phyloP scores from a whole-genome alignment of 306 rosid genomes.

The Phaseolus lunatus region DNA sequence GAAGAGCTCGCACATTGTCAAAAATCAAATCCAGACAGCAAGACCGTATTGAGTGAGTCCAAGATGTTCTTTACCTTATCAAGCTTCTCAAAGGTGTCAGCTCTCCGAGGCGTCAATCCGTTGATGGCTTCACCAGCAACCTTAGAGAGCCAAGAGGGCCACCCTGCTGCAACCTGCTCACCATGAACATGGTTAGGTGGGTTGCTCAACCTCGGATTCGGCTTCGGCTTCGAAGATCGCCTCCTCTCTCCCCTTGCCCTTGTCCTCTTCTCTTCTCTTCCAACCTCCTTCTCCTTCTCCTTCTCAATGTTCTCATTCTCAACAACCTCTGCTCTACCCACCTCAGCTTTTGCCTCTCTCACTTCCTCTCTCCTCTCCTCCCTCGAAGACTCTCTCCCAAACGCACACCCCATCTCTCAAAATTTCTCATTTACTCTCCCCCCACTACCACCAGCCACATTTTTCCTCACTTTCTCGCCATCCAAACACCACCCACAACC shows the following conservation, averaged over 20 bases:
- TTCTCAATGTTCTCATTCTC: slow-evolving; percentile 58
- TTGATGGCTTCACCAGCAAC: slow-evolving; percentile 98
- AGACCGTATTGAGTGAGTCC: not conserved
- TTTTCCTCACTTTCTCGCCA: slow-evolving; percentile 51
- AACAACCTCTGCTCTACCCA: slow-evolving; percentile 51
- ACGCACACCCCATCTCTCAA: slow-evolving; percentile 87
- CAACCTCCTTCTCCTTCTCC: slow-evolving; percentile 43
- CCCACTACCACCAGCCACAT: slow-evolving; percentile 50
- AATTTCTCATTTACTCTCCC: slow-evolving; percentile 59
- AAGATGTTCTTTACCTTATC: slow-evolving; percentile 63
- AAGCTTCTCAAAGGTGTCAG: slow-evolving; percentile 92
- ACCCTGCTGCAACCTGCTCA: slow-evolving; percentile 99
- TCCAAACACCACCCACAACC: slow-evolving; percentile 36
- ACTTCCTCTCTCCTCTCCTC: slow-evolving; percentile 55
- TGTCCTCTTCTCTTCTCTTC: slow-evolving; percentile 60
- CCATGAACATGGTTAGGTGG: slow-evolving; percentile 86
- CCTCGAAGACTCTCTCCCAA: slow-evolving; percentile 64
- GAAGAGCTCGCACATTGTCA: slow-evolving; percentile 26
- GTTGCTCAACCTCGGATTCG: slow-evolving; percentile 91
- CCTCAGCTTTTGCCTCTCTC: slow-evolving; percentile 52
- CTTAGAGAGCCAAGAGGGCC: slow-evolving; percentile 99
- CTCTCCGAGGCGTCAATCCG: slow-evolving; percentile 92
- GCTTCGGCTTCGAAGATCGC: slow-evolving; percentile 78
- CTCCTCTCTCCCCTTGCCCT: slow-evolving; percentile 68
- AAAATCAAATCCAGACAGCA: slow-evolving; percentile 37